Evolutionary conservation across 2,329 filamentous ascomycete genomes (phyloP).

Genomic region (Nemania abortiva): DNA sequence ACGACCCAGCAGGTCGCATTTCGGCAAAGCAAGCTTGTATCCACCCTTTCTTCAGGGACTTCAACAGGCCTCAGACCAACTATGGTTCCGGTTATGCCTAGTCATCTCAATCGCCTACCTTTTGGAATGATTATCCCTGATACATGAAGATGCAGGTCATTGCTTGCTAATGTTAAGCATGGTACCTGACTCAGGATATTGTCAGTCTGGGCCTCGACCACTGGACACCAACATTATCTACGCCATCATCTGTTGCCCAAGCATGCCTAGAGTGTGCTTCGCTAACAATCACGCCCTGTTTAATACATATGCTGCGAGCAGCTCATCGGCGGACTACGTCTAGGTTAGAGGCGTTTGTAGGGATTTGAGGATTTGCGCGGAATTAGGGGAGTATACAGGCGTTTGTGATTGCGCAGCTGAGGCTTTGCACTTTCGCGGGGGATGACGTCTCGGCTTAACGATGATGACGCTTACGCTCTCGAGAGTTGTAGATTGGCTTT

Average conservation of each 20-base stretch:
- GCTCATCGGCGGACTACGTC: slow-evolving; percentile 23
- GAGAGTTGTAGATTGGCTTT: slow-evolving; percentile 19
- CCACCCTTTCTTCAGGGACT: slow-evolving; percentile 81
- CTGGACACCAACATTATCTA: slow-evolving; percentile 33
- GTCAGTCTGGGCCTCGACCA: slow-evolving; percentile 31
- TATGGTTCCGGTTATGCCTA: slow-evolving; percentile 44
- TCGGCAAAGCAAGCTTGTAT: slow-evolving; percentile 88
- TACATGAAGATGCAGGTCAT: slow-evolving; percentile 37
- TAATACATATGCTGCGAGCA: slow-evolving; percentile 23
- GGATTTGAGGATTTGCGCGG: slow-evolving; percentile 27
- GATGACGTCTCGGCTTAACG: slow-evolving; percentile 16
- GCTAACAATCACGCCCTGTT: slow-evolving; percentile 12
- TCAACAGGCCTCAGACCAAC: slow-evolving; percentile 37
- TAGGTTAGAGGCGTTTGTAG: slow-evolving; percentile 31
- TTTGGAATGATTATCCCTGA: slow-evolving; percentile 20
- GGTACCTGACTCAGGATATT: slow-evolving; percentile 47
- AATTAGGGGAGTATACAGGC: slow-evolving; percentile 29
- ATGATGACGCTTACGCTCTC: slow-evolving; percentile 28
- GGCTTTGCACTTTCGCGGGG: slow-evolving; percentile 23
- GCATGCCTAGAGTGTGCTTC: slow-evolving; percentile 32
- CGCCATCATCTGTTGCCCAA: slow-evolving; percentile 28
- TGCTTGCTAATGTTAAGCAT: slow-evolving; percentile 41
- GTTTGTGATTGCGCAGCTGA: slow-evolving; percentile 23
- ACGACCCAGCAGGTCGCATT: slow-evolving; percentile 87
- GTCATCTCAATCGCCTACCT: slow-evolving; percentile 5